Base-by-base conservation (phyloP, 345 rosid genomes). In the Camelina hispida region DNA sequence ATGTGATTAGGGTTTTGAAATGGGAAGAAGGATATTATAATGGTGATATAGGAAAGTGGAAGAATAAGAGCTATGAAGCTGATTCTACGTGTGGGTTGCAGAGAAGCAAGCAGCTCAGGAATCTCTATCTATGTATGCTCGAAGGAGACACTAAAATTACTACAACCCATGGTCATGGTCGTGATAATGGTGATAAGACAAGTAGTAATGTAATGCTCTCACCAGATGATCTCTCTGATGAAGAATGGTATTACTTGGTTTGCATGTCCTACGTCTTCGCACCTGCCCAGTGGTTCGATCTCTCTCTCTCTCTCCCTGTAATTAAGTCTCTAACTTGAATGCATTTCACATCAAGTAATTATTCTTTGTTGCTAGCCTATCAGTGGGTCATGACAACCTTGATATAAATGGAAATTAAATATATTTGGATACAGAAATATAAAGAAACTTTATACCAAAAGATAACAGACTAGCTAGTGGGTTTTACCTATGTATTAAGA, bases 161-260 rank as follows among this genome's bases (percentile, higher is more conserved):
- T 34, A 79, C 80, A 68, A 81, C 84, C 40, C 84, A 85, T 65
- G 85, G 86, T 15, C 13, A 43, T 43, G 23, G 38, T 35, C 40
- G 9, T 2, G 40, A 58, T 59, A 25, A 6, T 38, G 30, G 18
- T 38, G 3, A 25, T 8, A 64, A 46, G 3, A 64, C 8, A 4
- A 44, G 43, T 64, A 15, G 44, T 48, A 4, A 65, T 11, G 40
- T 12, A 43, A 48, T 20, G 55, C 83, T 89, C 75, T 86, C 97
- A 53, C 87, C 96, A 1, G 96, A 89, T 64, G 96, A 89, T 83
- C 86, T 91, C 23, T 72, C 93, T 1, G 91, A 89, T 71, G 86
- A 86, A 22, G 97, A 91, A 84, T 91, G 96, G 97, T 89, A 89
- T 73, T 91, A 89, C 85, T 77, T 91, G 84, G 93, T 91, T 71